A percentile compares a stretch with the other conserved stretches of the same genome.
Evolutionary conservation across 495 filamentous ascomycete species (phyloP).

Genomic region (Trichoderma orchidacearum): DNA sequence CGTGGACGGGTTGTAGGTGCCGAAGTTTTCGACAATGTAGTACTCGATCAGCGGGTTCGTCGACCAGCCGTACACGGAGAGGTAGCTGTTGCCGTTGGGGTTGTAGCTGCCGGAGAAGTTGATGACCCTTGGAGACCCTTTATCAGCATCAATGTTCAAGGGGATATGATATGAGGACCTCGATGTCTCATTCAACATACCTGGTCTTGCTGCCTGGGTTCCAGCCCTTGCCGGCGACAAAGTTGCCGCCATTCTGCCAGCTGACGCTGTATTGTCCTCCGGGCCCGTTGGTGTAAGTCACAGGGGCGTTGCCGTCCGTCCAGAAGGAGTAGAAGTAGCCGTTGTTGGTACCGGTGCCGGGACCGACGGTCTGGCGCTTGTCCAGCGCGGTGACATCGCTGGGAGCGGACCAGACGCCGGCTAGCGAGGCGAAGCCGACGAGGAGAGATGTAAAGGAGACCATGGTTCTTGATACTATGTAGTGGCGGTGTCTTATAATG

Average conservation of each 20-base stretch:
- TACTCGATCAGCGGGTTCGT: conserved; percentile 43
- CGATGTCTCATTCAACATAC: not conserved
- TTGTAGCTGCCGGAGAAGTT: conserved; percentile 10
- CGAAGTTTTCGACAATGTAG: conserved; percentile 44
- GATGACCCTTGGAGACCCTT: conserved; percentile 9
- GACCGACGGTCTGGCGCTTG: not conserved
- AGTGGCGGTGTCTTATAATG: not conserved
- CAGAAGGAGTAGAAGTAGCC: conserved; percentile 52
- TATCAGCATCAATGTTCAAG: no score
- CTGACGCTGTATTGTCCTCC: conserved; percentile 42
- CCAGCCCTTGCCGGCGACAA: conserved; percentile 55
- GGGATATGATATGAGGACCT: not conserved
- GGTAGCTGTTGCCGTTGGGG: conserved; percentile 29
- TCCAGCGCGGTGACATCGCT: not conserved
- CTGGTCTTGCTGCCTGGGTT: conserved; percentile 24
- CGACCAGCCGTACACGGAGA: conserved; percentile 49
- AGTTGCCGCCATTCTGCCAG: conserved; percentile 47
- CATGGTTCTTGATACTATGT: not conserved
- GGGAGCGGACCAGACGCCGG: not conserved
- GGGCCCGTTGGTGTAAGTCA: conserved; percentile 45
- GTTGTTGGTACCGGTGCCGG: not conserved
- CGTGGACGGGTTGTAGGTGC: conserved; percentile 40
- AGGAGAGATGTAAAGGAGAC: not conserved
- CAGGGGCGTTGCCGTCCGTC: conserved; percentile 42
- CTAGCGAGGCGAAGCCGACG: not conserved